Conservation (phyloP, 768 basidiomycete genomes). For the Hericium rajendrae region DNA sequence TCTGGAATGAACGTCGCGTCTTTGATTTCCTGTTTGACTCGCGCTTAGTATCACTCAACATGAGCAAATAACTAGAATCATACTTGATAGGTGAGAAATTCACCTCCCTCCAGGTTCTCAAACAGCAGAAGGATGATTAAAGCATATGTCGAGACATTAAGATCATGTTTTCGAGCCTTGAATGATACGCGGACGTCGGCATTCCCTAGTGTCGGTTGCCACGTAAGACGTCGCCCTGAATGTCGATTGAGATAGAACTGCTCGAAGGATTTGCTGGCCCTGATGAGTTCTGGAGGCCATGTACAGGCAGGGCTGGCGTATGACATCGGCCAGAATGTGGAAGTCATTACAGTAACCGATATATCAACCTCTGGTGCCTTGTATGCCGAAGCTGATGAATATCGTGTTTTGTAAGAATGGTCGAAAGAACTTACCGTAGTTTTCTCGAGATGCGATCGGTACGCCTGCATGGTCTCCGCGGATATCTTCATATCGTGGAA, state of each 20-base stretch:
- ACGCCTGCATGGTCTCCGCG: slow-evolving; percentile 69
- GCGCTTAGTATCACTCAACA: not conserved
- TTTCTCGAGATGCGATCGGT: slow-evolving; percentile 49
- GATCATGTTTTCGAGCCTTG: slow-evolving; percentile 70
- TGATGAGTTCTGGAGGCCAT: slow-evolving; percentile 54
- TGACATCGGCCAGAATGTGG: slow-evolving; percentile 91
- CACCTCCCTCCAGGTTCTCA: slow-evolving; percentile 56
- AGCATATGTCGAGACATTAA: slow-evolving; percentile 88
- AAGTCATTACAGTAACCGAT: slow-evolving; percentile 88
- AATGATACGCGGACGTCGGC: slow-evolving; percentile 84
- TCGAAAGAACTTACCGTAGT: slow-evolving; percentile 41
- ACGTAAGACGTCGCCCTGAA: slow-evolving; percentile 82
- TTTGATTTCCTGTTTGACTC: slow-evolving; percentile 66
- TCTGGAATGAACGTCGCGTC: slow-evolving; percentile 66
- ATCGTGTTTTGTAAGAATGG: not conserved
- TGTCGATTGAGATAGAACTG: slow-evolving; percentile 85
- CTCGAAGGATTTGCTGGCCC: slow-evolving; percentile 70
- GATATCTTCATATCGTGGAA: slow-evolving; percentile 95
- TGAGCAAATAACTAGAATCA: slow-evolving; percentile 15
- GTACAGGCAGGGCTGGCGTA: slow-evolving; percentile 54
- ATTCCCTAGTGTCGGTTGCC: slow-evolving; percentile 85
- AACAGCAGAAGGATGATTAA: slow-evolving; percentile 84
- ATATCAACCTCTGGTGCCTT: slow-evolving; percentile 74
- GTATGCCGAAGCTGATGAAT: slow-evolving; percentile 4
- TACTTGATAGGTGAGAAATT: slow-evolving; percentile 71